These are phyloP conservation scores for Podospora tetraspora DNA, from an alignment of 495 filamentous ascomycete species.

Conservation along the genomic window DNA sequence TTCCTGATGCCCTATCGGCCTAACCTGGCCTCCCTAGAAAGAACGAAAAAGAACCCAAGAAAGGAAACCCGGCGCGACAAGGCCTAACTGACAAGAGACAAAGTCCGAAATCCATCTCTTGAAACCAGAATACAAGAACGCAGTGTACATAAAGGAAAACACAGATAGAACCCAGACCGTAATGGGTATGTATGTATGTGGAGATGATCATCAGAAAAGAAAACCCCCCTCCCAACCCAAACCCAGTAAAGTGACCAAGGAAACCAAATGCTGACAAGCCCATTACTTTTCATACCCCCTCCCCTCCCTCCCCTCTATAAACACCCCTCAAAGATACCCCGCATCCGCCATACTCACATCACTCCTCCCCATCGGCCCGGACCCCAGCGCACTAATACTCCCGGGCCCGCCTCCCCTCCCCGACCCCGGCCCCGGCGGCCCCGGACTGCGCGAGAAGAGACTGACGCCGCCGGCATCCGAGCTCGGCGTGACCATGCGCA, in stretches of 20 bases:
- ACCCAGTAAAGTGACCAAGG: neutral
- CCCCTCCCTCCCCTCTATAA: neutral
- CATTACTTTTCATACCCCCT: constrained; percentile 4
- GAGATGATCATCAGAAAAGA: neutral
- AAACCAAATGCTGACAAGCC: neutral
- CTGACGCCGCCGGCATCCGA: constrained; percentile 27
- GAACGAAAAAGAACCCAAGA: neutral
- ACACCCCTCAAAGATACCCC: neutral
- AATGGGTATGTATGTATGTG: neutral
- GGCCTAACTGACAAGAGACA: neutral
- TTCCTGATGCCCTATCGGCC: neutral
- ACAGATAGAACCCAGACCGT: neutral
- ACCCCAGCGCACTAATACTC: neutral
- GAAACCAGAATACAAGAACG: neutral
- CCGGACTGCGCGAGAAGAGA: constrained; percentile 14
- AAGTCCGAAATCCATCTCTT: neutral
- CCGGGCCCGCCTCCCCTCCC: neutral
- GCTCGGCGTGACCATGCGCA: constrained; percentile 22
- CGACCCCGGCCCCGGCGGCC: neutral
- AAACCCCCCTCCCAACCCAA: neutral
- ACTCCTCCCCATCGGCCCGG: constrained; percentile 1
- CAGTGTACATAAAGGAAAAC: neutral
- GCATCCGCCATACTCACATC: constrained; percentile 9
- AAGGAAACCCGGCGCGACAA: neutral
- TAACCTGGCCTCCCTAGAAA: neutral